Base-by-base conservation (phyloP, 306 rosid genomes). In the Lithocarpus polystachyus region DNA sequence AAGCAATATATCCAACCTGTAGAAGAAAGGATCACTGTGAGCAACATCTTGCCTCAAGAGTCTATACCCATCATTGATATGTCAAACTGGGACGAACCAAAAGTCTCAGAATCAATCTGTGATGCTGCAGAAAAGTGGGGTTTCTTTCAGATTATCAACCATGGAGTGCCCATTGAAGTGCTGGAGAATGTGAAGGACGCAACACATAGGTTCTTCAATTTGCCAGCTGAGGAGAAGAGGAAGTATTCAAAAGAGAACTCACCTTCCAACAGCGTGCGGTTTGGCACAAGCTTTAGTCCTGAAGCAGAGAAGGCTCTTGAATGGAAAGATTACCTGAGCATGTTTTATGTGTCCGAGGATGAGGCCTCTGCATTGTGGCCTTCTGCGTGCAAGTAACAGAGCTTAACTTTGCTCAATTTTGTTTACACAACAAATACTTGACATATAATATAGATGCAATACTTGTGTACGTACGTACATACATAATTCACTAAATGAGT, bases 61-160 rank as follows among this genome's bases (percentile, higher is more conserved):
- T 72, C 86, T 48, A 82, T 91, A 68, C 96, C 93, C 56, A 85
- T 89, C 70, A 84, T 91, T 4, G 87, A 91, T 77, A 68, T 87
- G 87, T 80, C 86, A 11, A 81, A 81, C 5, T 76, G 81, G 82
- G 85, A 78, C 11, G 88, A 87, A 51, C 80, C 77, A 18, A 48
- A 86, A 48, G 81, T 79, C 1, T 48, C 14, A 20, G 81, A 89
- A 4, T 67, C 80, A 4, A 83, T 91, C 17, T 87, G 92, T 68
- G 80, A 81, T 52, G 96, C 92, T 1, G 93, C 96, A 29, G 87
- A 86, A 76, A 87, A 81, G 20, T 91, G 90, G 90, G 93, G 93
- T 0, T 89, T 91, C 80, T 91, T 91, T 57, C 96, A 88, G 51
- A 37, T 91, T 11, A 73, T 81, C 19, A 88, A 89, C 31, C 96